Percentiles rank a stretch among this genome's conserved stretches.
These are phyloP conservation scores for Berkeleyomyces basicola DNA, from an alignment of 2,329 filamentous ascomycete genomes.

Conservation along the genomic window DNA sequence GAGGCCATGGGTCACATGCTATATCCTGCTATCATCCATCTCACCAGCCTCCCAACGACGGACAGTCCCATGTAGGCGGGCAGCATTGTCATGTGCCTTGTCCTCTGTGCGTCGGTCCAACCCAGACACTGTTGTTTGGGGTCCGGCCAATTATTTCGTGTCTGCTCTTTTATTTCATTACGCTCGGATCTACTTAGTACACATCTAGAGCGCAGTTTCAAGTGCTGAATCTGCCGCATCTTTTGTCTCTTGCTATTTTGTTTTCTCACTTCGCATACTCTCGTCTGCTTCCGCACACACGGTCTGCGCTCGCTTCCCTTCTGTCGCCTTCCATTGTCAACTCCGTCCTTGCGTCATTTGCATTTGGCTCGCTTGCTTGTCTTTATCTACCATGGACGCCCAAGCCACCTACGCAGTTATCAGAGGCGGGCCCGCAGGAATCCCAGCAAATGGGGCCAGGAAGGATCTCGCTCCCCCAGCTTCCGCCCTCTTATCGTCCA, in stretches of 20 bases:
- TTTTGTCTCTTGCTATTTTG: background rate
- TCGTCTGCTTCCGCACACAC: background rate
- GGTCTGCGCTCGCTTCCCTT: background rate
- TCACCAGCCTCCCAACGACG: background rate
- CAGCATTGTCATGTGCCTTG: background rate
- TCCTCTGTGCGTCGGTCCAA: background rate
- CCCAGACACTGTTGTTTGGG: background rate
- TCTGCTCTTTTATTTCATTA: background rate
- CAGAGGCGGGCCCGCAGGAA: background rate
- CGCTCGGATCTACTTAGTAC: background rate
- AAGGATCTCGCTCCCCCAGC: constrained; percentile 1
- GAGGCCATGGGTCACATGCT: no score
- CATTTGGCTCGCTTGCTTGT: background rate
- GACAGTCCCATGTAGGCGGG: background rate
- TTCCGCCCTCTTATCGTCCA: background rate
- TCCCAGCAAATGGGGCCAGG: background rate
- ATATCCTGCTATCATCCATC: background rate
- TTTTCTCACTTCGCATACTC: background rate
- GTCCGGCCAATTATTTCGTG: background rate
- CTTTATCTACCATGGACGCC: background rate
- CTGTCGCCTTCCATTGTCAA: background rate
- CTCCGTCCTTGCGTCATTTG: background rate
- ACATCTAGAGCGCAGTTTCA: constrained; percentile 4
- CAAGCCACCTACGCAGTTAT: background rate
- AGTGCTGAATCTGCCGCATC: constrained; percentile 9